Conservation (phyloP, 1,284 basidiomycete genomes). For the Ceratobasidium sp. region DNA sequence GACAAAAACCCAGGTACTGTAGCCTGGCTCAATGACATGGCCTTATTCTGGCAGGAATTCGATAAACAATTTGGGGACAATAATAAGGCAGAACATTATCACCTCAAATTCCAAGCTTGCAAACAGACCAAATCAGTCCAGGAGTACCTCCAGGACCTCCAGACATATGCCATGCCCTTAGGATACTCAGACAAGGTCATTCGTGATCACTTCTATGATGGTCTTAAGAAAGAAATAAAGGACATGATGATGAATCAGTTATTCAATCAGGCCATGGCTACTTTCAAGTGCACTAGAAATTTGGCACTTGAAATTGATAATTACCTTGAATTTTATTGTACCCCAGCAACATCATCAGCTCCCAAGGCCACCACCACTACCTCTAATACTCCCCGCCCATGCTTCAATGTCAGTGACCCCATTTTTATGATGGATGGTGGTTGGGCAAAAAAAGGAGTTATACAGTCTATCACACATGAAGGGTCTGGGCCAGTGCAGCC, state of each 20-base stretch:
- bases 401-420: no score
- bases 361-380: no score
- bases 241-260: background rate
- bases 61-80: background rate
- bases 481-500: background rate
- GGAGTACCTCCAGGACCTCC: background rate
- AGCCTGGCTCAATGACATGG: background rate
- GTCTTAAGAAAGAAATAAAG: background rate
- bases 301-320: no score
- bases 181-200: background rate
- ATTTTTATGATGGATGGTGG: constrained; percentile 13
- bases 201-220: constrained; percentile 3
- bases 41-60: constrained; percentile 5
- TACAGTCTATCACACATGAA: background rate
- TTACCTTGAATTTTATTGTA: no score
- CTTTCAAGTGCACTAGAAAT: no score
- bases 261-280: no score
- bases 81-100: background rate
- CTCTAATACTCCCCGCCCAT: no score
- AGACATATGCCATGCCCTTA: background rate
- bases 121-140: constrained; percentile 13
- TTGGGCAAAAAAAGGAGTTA: constrained; percentile 1
- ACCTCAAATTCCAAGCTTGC: background rate
- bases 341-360: no score
- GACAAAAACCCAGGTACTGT: no score